Percentiles rank a stretch among this genome's conserved stretches.
Conservation (phyloP, 306 rosid species). For the Prinsepia uniflora region DNA sequence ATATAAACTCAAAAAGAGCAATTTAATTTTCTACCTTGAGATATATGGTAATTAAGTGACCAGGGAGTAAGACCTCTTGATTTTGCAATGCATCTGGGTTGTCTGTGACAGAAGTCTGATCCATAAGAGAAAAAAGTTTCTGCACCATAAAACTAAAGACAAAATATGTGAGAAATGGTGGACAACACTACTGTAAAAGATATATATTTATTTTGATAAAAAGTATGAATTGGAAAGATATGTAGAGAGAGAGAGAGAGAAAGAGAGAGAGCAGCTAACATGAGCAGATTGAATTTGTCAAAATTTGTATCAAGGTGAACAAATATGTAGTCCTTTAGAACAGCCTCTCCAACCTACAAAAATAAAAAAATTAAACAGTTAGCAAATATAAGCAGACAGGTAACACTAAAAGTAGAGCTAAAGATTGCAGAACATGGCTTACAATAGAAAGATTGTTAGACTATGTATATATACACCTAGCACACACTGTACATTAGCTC, state of each 20-base stretch:
- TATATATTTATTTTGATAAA: background rate
- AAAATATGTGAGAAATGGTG: constrained; percentile 17
- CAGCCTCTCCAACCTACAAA: constrained; percentile 67
- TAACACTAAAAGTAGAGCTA: constrained; percentile 5
- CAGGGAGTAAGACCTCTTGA: constrained; percentile 90
- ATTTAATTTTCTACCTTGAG: constrained; percentile 58
- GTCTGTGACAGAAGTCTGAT: constrained; percentile 82
- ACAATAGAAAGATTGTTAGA: constrained; percentile 52
- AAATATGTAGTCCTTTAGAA: constrained; percentile 61
- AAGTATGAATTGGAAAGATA: background rate
- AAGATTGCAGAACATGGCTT: constrained; percentile 34
- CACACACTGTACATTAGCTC: too few relatives aligned
- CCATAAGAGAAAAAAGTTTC: constrained; percentile 89
- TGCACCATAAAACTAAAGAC: constrained; percentile 77
- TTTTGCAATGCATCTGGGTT: constrained; percentile 91
- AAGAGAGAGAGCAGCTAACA: constrained; percentile 48
- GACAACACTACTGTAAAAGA: constrained; percentile 13
- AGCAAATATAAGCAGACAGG: background rate
- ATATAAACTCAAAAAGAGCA: background rate
- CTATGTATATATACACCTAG: too few relatives aligned
- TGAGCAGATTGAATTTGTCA: constrained; percentile 86
- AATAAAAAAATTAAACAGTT: background rate
- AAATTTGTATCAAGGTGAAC: constrained; percentile 79
- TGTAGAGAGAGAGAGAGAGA: background rate
- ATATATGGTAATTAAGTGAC: constrained; percentile 83